Base-by-base conservation (phyloP, 2,329 filamentous ascomycete genomes). In the Phyllosticta citribraziliensis region DNA sequence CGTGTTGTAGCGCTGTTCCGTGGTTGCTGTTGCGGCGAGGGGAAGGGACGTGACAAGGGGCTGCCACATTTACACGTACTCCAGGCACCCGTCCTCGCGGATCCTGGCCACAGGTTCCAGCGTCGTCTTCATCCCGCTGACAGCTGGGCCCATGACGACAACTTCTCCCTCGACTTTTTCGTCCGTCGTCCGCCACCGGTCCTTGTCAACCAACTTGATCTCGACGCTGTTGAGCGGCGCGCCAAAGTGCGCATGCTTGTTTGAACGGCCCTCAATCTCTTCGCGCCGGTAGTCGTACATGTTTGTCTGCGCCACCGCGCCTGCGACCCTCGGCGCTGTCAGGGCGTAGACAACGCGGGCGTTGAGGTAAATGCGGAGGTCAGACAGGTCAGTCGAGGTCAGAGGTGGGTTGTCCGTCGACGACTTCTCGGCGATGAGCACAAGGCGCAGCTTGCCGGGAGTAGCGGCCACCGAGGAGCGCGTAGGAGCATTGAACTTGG, bases 271-370 rank as follows among this genome's bases (percentile, higher is more conserved):
- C 53, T 74, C 40, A 74, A 76, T 64, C 30, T 57, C 60, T 56
- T 62, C 60, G 81, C 80, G 66, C 56, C 93, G 80, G 73, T 97
- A 97, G 72, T 97, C 93, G 70, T 89, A 95, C 50, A 92, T 81
- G 64, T 89, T 86, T 8, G 89, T 96, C 76, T 97, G 93, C 1
- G 88, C 80, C n/a, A 96, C 84, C 0, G 92, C 88, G 47, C 94
- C 94, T 2, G 92, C 93, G n/a, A 97, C 89, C 63, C 84, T 84
- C 24, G 90, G 79, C 0, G 88, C 86, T 19, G 91, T 88, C 60
- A 99, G 80, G 2, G 91, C 92, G 73, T 97, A 96, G 57, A 95
- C 80, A 61, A 97, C 80, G 57, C 91, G 84, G 1, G 91, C 87
- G 27, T 88, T 84, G 1, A 88, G 89, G 73, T 91, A 89, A 58